phyloP scores from a whole-genome alignment of 2,329 filamentous ascomycete species.

The Botrytis pseudocinerea region DNA sequence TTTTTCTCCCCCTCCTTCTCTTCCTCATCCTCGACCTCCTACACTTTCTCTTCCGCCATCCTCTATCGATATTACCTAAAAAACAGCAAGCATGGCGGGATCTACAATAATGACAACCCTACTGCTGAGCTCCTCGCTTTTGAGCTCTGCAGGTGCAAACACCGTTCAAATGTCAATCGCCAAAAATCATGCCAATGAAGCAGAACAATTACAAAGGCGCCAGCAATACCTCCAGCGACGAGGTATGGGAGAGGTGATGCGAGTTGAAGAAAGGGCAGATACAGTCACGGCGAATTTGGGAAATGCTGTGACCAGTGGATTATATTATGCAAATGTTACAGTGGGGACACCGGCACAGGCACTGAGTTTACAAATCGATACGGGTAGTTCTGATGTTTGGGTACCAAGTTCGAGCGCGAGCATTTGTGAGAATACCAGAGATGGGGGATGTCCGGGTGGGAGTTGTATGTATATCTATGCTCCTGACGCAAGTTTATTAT shows the following conservation, averaged over 20 bases:
- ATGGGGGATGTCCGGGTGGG: slow-evolving; percentile 47
- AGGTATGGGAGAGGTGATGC: slow-evolving; percentile 20
- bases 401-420: slow-evolving; percentile 45
- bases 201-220: slow-evolving; percentile 32
- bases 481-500: background rate
- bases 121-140: slow-evolving; percentile 19
- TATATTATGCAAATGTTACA: slow-evolving; percentile 51
- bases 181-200: slow-evolving; percentile 29
- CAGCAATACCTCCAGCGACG: slow-evolving; percentile 19
- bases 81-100: slow-evolving; percentile 8
- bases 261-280: slow-evolving; percentile 24
- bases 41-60: background rate
- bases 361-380: slow-evolving; percentile 59
- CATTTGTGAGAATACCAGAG: slow-evolving; percentile 36
- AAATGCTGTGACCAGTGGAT: slow-evolving; percentile 56
- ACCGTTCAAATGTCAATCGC: slow-evolving; percentile 33
- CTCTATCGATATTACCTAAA: background rate
- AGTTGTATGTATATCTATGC: slow-evolving; percentile 47
- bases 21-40: background rate
- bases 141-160: slow-evolving; percentile 5
- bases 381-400: slow-evolving; percentile 65
- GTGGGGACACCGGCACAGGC: slow-evolving; percentile 60
- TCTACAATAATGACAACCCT: slow-evolving; percentile 12
- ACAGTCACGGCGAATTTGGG: slow-evolving; percentile 31
- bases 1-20: background rate